Base-by-base conservation (phyloP, 345 rosid genomes). In the Xanthoceras sorbifolium region DNA sequence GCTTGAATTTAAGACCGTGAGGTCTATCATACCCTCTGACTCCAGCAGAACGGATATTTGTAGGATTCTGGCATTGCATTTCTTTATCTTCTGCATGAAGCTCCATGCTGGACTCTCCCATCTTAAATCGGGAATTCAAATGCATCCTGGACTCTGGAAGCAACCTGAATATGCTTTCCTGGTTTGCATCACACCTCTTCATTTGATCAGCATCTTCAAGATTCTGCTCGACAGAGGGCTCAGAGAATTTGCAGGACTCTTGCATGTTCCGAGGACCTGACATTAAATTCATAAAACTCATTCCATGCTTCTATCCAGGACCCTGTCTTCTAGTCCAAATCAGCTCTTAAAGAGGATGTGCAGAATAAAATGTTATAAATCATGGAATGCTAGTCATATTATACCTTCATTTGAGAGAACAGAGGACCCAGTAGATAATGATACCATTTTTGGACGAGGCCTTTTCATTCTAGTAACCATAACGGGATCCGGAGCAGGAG, bases 351-450 rank as follows among this genome's bases (percentile, higher is more conserved):
- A 72, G 69, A 6, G 22, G 42, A 29, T 14, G 8, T 28, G 57
- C 25, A 22, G 69, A 62, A 60, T 6, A 25, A 44, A 15, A 34
- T 15, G 38, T 60, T 61, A 6, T 14, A 68, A 44, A 22, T 17
- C 9, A 46, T 9, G 40, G 3, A 61, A 69, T 42, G 52, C 62
- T 5, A 55, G 40, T 72, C 38, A 14, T 38, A 28, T 11, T 38
- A 23, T 73, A 89, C 90, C 87, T 78, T 86, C 89, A 74, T 82
- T 85, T 14, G 80, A 71, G 23, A 78, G 85, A 75, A 83, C 82
- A 14, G 85, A 80, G 28, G 88, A 82, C 54, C 82, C 84, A 0
- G 77, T 69, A 46, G 90, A 82, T 44, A 87, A 72, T 9, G 82
- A 76, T 23, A 77, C 66, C 66, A 81, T 29, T 70, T 32, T 79